Percentiles rank a stretch among this genome's conserved stretches.
These are phyloP conservation scores for Sporobolomyces roseus DNA, from an alignment of 768 basidiomycete genomes.

Conservation along the genomic window DNA sequence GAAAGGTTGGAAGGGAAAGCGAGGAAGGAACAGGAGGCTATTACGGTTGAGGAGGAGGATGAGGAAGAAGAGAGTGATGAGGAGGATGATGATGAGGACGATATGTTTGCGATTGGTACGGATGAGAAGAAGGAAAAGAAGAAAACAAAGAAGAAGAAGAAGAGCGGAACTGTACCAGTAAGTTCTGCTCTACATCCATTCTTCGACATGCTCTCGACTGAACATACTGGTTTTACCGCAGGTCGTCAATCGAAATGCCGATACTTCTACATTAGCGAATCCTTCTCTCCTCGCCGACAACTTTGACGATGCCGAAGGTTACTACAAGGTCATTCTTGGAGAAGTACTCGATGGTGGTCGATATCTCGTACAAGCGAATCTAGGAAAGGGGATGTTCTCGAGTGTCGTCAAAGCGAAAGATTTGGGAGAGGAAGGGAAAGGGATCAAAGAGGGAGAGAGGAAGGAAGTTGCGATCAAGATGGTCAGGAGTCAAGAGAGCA, in stretches of 20 bases:
- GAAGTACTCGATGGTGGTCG: conserved; percentile 87
- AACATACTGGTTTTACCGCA: too few species aligned
- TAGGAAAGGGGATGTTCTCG: conserved; percentile 99
- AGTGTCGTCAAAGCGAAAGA: conserved; percentile 82
- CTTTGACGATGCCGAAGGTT: conserved; percentile 89
- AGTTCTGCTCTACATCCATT: conserved; percentile 15
- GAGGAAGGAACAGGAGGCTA: conserved; percentile 50
- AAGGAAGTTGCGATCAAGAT: conserved; percentile 96
- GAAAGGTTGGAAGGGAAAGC: neutral
- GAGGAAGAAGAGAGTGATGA: conserved; percentile 52
- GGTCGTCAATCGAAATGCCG: conserved; percentile 59
- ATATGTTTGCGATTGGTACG: conserved; percentile 77
- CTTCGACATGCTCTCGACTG: conserved; percentile 52
- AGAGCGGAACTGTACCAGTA: conserved; percentile 24
- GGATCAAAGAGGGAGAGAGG: conserved; percentile 79
- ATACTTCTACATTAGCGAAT: conserved; percentile 17
- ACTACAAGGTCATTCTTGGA: conserved; percentile 88
- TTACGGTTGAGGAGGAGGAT: conserved; percentile 52
- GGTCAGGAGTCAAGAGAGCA: conserved; percentile 88
- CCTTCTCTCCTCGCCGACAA: conserved; percentile 62
- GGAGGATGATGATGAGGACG: conserved; percentile 79
- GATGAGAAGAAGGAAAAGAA: conserved; percentile 61
- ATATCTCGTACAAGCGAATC: conserved; percentile 87
- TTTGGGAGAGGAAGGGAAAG: conserved; percentile 54
- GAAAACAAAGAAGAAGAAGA: conserved; percentile 44